Evolutionary conservation across 1,284 basidiomycete genomes (phyloP).

Genomic region (Trametes sp.): DNA sequence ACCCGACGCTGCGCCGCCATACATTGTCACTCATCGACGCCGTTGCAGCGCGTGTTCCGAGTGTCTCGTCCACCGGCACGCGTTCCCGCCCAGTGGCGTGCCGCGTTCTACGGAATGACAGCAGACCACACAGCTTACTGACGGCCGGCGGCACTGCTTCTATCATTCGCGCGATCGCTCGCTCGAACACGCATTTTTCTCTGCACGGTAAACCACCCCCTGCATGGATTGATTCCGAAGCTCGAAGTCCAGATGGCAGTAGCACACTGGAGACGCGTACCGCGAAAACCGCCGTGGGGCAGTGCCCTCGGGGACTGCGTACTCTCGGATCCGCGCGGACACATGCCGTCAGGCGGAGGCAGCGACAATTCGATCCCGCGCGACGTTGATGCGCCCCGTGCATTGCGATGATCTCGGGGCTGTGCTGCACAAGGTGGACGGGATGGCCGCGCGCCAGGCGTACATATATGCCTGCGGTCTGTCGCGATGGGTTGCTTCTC

Average conservation of each 20-base stretch:
- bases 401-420: background rate
- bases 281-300: background rate
- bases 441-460: background rate
- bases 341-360: background rate
- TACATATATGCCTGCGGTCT: slow-evolving; percentile 1
- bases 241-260: background rate
- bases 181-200: background rate
- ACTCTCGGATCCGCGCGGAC: background rate
- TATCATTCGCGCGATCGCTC: background rate
- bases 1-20: background rate
- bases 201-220: background rate
- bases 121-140: background rate
- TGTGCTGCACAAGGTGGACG: slow-evolving; percentile 2
- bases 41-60: too few species aligned
- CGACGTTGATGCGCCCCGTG: background rate
- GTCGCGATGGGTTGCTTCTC: background rate
- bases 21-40: too few species aligned
- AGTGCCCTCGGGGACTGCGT: background rate
- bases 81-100: too few species aligned
- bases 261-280: background rate
- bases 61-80: too few species aligned
- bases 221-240: background rate
- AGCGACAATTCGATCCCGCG: background rate
- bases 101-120: too few species aligned
- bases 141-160: background rate